Percentiles rank a stretch among this genome's conserved stretches.
Conservation (phyloP, 352 stramenopile genomes). For the Phytophthora boehmeriae region DNA sequence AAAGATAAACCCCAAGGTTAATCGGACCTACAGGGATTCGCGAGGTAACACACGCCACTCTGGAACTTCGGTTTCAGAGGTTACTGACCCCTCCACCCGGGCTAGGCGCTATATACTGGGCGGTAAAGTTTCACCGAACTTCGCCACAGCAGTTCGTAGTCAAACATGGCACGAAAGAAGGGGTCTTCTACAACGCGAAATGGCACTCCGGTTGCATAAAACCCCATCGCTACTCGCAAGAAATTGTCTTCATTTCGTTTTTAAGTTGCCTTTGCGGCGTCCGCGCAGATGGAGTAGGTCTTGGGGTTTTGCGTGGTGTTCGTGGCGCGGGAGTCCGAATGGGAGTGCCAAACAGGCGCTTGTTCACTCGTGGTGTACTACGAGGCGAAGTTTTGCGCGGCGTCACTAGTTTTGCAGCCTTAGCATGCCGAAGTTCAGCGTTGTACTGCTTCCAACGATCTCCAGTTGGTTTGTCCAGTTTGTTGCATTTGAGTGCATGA, state of each 20-base stretch:
- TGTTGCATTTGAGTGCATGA: neutral
- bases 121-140: too few relatives aligned
- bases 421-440: neutral
- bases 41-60: too few relatives aligned
- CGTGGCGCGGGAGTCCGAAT: too few relatives aligned
- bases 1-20: too few relatives aligned
- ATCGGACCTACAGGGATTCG: too few relatives aligned
- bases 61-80: too few relatives aligned
- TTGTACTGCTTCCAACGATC: neutral
- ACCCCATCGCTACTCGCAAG: neutral
- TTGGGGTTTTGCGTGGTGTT: neutral
- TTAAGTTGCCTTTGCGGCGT: neutral
- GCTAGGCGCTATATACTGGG: too few relatives aligned
- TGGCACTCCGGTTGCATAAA: constrained; percentile 9
- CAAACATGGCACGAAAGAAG: constrained; percentile 10
- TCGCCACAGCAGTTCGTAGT: too few relatives aligned
- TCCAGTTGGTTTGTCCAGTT: neutral
- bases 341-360: neutral
- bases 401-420: neutral
- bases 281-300: neutral
- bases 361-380: neutral
- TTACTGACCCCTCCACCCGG: too few relatives aligned
- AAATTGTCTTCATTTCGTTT: constrained; percentile 9
- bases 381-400: neutral
- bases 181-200: constrained; percentile 12